phyloP scores from a whole-genome alignment of 345 rosid species.

The Stellera chamaejasme region DNA sequence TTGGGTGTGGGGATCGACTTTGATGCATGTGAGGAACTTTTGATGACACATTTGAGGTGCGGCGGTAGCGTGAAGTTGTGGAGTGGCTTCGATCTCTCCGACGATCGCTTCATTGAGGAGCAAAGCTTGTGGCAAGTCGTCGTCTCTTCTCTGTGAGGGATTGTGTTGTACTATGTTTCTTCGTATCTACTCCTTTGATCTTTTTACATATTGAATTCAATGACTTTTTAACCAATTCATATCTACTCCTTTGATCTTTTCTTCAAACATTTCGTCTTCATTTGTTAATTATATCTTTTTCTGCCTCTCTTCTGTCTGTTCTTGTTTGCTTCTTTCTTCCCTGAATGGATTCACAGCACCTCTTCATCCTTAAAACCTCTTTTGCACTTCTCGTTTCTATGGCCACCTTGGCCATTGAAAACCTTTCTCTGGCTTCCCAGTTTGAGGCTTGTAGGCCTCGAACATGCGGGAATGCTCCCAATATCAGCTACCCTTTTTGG shows the following conservation, averaged over 20 bases:
- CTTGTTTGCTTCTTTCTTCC: slow-evolving; percentile 2
- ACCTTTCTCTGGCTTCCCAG: slow-evolving; percentile 24
- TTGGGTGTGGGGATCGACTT: slow-evolving; percentile 14
- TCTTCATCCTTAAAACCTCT: slow-evolving; percentile 10
- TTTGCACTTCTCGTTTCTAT: slow-evolving; percentile 16
- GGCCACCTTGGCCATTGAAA: slow-evolving; percentile 7
- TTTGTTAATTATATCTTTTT: slow-evolving; percentile 6
- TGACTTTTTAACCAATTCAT: background rate
- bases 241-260: slow-evolving; percentile 22
- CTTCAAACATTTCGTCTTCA: background rate
- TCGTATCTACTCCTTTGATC: too few species aligned
- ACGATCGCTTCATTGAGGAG: slow-evolving; percentile 2
- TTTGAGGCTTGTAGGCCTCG: slow-evolving; percentile 40
- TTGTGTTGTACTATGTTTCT: background rate
- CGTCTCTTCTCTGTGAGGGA: slow-evolving; percentile 3
- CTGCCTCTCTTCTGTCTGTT: slow-evolving; percentile 3
- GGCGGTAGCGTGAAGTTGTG: slow-evolving; percentile 51
- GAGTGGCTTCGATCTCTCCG: slow-evolving; percentile 44
- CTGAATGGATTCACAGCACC: slow-evolving; percentile 27
- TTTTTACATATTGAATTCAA: background rate
- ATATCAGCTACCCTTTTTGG: slow-evolving; percentile 46
- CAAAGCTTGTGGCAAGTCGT: too few species aligned
- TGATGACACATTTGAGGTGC: slow-evolving; percentile 42
- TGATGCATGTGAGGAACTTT: slow-evolving; percentile 40
- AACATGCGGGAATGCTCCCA: slow-evolving; percentile 37